Base-by-base conservation (phyloP, 352 stramenopile species). In the Pythium brassicae region DNA sequence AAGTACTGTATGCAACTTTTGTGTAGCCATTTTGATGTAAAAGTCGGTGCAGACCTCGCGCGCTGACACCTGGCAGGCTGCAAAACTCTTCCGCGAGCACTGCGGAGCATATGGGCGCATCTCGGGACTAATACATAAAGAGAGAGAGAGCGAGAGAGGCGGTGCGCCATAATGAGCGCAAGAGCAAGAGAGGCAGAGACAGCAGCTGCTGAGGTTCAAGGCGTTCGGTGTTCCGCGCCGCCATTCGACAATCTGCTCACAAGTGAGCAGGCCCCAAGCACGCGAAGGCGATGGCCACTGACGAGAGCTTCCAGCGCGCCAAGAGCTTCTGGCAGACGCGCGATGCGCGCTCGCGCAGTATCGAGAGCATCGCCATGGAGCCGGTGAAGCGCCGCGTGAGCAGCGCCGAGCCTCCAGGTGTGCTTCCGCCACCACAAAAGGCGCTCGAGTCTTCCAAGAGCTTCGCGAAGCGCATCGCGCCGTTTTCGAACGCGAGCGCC, bases 281-380 rank as follows among this genome's bases (percentile, higher is more conserved):
- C 12, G 46, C 23, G 17, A 46, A 53, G 45, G n/a, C 22, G 34
- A 37, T 52, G n/a, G 44, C 47, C 32, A 39, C 29, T n/a, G 48
- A 53, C 49, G 34, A 40, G 49, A 55, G 49, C 40, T 80, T 83
- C 47, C 60, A 67, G 44, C 71, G 73, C 57, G 76, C 83, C 42
- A 85, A 86, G 53, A 87, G 50, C 43, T 69, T 91, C 25, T 91
- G 81, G 81, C 74, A 84, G 52, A 81, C 72, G 50, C 81, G 78
- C n/a, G 57, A 70, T 20, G 59, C 66, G 39, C 68, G 73, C 25
- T 71, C 70, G 11, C 65, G 63, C 55, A 79, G 66, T 43, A 53
- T 49, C 5, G 50, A 53, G 17, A 51, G 9, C 20, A 35, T n/a
- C 4, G 20, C 6, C n/a, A 26, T 20, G 35, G 19, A 37, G 20